Evolutionary conservation across 2,329 filamentous ascomycete species (phyloP), one percentile per base, ranked within the genome.

Genomic region (Penicillium thymicola): DNA sequence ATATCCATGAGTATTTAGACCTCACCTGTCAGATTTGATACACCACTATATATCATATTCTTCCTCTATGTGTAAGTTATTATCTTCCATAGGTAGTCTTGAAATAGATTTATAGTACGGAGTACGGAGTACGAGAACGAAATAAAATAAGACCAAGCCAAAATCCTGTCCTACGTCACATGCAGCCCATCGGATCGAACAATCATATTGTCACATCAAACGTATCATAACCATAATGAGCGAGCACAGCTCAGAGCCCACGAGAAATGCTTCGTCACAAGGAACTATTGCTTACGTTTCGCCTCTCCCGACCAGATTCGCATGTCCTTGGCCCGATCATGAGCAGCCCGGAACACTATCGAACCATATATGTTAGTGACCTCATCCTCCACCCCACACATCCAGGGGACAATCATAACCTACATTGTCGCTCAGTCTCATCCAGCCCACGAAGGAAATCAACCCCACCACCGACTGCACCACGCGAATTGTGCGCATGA

Each of bases 371-470:
- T 21, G 51, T 71, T 57, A 71, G 58, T 60, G 18, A 59, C 36
- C 28, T 54, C 8, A 45, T 36, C 32, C 46, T 45, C 18, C 14
- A 7, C 28, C 28, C 25, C 42, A 48, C 8, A 34, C 6, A 23
- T 30, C 14, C 27, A 14, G 16, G 9, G 32, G 23, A 36, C n/a
- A 28, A 16, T 32, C 21, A 54, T 16, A 52, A 62, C 65, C 70
- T 69, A 86, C 84, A 68, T 58, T 82, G 82, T 65, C 92, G 83
- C 78, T 99, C 94, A 74, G 86, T 92, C 77, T 97, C 92, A 68
- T 97, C 94, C 54, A 99, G 74, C 0, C 92, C 92, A 30, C 89
- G 82, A 66, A 97, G 78, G 66, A 97, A 97, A 64, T 97, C 92
- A 55, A 87, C 86, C 2, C 86, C 79, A 47, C 85, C 84, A 3